Conservation (phyloP, 208 protist genomes). For the Crithidia brevicula region DNA sequence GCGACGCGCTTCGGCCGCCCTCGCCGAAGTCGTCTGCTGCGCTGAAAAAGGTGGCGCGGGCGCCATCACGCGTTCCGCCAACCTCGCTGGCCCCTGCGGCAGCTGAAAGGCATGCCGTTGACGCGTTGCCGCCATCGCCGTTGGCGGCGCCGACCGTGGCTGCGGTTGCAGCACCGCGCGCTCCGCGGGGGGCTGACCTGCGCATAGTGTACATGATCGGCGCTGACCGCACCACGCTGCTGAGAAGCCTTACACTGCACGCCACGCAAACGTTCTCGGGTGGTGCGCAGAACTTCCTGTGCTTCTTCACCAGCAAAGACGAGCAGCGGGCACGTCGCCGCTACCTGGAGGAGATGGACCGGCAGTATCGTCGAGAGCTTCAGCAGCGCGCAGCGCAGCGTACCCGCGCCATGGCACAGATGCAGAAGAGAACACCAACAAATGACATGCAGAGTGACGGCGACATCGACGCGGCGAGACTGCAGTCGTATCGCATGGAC, state of each 20-base stretch:
- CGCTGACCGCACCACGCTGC: slow-evolving; percentile 52
- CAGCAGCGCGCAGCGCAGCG: slow-evolving; percentile 4
- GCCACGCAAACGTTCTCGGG: slow-evolving; percentile 53
- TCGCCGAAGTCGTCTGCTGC: neutral
- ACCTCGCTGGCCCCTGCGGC: neutral
- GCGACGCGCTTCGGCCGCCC: neutral
- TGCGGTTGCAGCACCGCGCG: neutral
- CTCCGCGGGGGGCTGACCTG: slow-evolving; percentile 27
- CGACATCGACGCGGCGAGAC: neutral
- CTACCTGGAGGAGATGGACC: slow-evolving; percentile 35
- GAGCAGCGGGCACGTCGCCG: slow-evolving; percentile 37
- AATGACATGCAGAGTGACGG: neutral
- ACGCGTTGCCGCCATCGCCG: neutral
- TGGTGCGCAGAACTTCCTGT: slow-evolving; percentile 43
- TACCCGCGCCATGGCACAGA: neutral
- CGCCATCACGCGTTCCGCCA: neutral
- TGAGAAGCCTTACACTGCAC: slow-evolving; percentile 52
- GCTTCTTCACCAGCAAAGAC: slow-evolving; percentile 55
- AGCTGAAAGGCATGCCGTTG: neutral
- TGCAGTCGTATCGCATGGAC: slow-evolving; percentile 8
- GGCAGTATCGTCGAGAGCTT: slow-evolving; percentile 29
- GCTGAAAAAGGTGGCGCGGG: neutral
- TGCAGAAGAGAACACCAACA: neutral
- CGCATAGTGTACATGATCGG: slow-evolving; percentile 61
- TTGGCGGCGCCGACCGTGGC: neutral